A percentile compares a stretch with the other conserved stretches of the same genome.
phyloP scores from a whole-genome alignment of 1,139 yeast genomes.

The Meyerozyma elateridarum region DNA sequence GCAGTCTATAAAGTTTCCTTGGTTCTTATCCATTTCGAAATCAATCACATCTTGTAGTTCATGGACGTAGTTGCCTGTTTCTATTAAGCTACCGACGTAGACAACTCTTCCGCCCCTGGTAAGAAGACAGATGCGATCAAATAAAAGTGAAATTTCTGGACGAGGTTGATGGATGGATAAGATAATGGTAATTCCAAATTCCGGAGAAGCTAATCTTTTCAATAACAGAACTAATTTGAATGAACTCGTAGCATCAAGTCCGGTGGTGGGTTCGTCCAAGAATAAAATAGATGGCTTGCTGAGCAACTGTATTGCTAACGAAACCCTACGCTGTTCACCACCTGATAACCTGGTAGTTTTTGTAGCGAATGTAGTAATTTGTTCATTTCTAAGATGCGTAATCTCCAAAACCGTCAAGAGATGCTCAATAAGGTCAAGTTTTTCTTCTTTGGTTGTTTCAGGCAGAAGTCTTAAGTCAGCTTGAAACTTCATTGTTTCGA shows the following conservation, averaged over 20 bases:
- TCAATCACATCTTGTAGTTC: conserved; percentile 15
- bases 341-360: conserved; percentile 61
- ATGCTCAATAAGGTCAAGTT: conserved; percentile 50
- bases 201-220: conserved; percentile 44
- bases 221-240: conserved; percentile 60
- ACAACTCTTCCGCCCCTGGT: conserved; percentile 64
- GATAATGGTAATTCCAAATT: conserved; percentile 63
- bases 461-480: conserved; percentile 63
- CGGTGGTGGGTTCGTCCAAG: conserved; percentile 88
- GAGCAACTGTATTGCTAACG: conserved; percentile 73
- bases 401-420: conserved; percentile 59
- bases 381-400: conserved; percentile 53
- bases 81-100: conserved; percentile 49
- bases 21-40: conserved; percentile 7
- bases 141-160: conserved; percentile 61
- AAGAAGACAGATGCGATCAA: conserved; percentile 68
- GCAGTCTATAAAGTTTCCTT: conserved; percentile 53
- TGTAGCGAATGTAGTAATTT: conserved; percentile 45
- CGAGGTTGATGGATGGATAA: conserved; percentile 85
- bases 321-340: conserved; percentile 76
- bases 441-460: conserved; percentile 32
- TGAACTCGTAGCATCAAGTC: conserved; percentile 78
- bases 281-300: conserved; percentile 74
- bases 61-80: conserved; percentile 47
- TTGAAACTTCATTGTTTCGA: conserved; percentile 64